A percentile compares a stretch with the other conserved stretches of the same genome.
These are phyloP conservation scores for Pythium volutum DNA, from an alignment of 352 stramenopile genomes.

Conservation along the genomic window DNA sequence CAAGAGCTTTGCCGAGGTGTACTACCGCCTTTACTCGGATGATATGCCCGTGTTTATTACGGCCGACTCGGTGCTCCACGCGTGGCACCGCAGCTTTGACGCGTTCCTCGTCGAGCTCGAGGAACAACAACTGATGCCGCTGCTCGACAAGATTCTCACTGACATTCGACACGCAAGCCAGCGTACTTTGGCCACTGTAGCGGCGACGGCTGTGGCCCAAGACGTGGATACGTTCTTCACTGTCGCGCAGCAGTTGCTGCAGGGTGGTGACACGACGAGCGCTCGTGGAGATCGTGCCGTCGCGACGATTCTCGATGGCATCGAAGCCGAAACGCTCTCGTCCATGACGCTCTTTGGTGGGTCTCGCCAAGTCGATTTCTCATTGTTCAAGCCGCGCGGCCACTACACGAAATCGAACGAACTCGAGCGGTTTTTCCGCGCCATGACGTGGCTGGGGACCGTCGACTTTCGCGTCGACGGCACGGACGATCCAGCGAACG, in stretches of 20 bases:
- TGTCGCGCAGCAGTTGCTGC: not conserved
- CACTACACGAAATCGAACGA: conserved; percentile 24
- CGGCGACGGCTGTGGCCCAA: not conserved
- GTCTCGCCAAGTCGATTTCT: conserved; percentile 25
- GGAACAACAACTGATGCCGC: conserved; percentile 13
- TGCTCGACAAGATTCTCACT: conserved; percentile 8
- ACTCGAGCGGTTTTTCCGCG: conserved; percentile 22
- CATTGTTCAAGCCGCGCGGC: conserved; percentile 30
- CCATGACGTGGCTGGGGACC: conserved; percentile 26
- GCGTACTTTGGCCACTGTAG: too few relatives aligned
- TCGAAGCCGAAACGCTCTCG: not conserved
- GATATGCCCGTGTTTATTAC: conserved; percentile 34
- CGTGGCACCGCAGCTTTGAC: conserved; percentile 34
- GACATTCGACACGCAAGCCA: not conserved
- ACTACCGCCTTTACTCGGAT: conserved; percentile 30
- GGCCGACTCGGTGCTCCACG: conserved; percentile 31
- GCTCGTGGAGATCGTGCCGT: not conserved
- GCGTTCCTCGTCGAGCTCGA: conserved; percentile 26
- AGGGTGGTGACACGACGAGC: not conserved
- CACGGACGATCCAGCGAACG: conserved; percentile 7
- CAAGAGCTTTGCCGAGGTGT: conserved; percentile 28
- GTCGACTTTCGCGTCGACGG: conserved; percentile 29
- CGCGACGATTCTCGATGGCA: not conserved
- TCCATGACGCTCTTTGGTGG: conserved; percentile 10
- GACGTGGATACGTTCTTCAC: conserved; percentile 7